Base-by-base conservation (phyloP, 176 grass and related monocot genomes). In the Carex myosuroides region DNA sequence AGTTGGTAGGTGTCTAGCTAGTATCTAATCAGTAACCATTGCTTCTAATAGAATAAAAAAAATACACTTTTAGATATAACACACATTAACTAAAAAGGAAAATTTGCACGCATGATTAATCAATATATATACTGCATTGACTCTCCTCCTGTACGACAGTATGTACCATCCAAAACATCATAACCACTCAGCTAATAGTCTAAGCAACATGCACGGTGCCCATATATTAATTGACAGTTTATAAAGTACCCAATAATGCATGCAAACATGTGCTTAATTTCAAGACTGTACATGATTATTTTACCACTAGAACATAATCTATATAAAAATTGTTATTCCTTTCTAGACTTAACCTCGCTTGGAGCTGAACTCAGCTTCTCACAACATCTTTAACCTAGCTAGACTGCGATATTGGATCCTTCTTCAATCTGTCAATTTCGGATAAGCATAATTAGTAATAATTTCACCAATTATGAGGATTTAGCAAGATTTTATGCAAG, bases 331-430 rank as follows among this genome's bases (percentile, higher is more conserved):
- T 42, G 16, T 21, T n/a, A 73, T 18, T n/a, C n/a, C 10, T 55
- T 56, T 78, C 70, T 48, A 10, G n/a, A 56, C 44, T 26, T 78
- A 16, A 56, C 13, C 44, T 92, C 60, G 56, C 69, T 63, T 56
- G 90, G 54, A 26, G 78, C 80, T 10, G 24, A 88, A 61, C 85
- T 71, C 56, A 95, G 87, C 85, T 88, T 60, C 83, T 90, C 44
- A 89, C 85, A 0, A 95, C 82, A 65, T 48, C 8, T 4, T 39
- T 4, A 39, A 39, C 37, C 37, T 39, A 39, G 37, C 37, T 39
- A 39, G 37, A 39, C 37, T 59, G 17, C 89, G 17, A 65, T 42
- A 30, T 57, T 85, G 78, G 92, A 90, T 1, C 76, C 44, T 48
- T 48, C 90, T 21, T 83, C 86, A 48, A 90, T 79, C 93, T 95